These are phyloP conservation scores for Dentipellis sp. DNA, from an alignment of 768 basidiomycete species.

Conservation along the genomic window DNA sequence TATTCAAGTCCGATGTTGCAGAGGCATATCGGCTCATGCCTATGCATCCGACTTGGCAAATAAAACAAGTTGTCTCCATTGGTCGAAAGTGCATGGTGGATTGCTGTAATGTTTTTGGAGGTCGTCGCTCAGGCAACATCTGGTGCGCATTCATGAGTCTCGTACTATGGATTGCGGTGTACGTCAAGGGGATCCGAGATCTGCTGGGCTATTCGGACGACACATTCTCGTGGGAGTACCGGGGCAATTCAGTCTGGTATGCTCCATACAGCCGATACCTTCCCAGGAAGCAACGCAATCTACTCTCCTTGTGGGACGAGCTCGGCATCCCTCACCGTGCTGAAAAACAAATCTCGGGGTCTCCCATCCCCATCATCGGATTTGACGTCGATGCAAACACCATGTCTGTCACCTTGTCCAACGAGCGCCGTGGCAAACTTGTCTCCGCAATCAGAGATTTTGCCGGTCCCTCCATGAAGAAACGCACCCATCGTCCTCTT, in stretches of 20 bases:
- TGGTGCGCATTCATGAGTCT: conserved; percentile 17
- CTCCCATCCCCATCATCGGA: conserved; percentile 15
- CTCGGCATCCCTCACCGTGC: conserved; percentile 30
- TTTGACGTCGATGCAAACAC: conserved; percentile 27
- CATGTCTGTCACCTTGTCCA: conserved; percentile 27
- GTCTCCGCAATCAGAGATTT: background rate
- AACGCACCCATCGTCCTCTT: background rate
- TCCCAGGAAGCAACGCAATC: conserved; percentile 24
- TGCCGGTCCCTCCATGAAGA: too few species aligned
- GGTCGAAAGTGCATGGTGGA: background rate
- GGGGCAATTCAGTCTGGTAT: conserved; percentile 18
- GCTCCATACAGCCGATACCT: conserved; percentile 19
- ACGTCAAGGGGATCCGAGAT: conserved; percentile 8
- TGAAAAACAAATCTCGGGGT: conserved; percentile 30
- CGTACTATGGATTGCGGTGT: conserved; percentile 28
- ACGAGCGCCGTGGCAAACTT: background rate
- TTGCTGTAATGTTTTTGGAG: background rate
- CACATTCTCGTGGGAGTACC: conserved; percentile 16
- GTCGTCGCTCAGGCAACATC: background rate
- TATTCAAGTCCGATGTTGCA: background rate
- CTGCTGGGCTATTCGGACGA: conserved; percentile 29
- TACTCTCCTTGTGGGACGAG: conserved; percentile 31
- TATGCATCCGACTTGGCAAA: background rate
- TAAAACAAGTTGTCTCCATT: background rate
- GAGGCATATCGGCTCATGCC: background rate